Evolutionary conservation across 2,329 filamentous ascomycete species (phyloP).

Genomic region (Penicillium sp.): DNA sequence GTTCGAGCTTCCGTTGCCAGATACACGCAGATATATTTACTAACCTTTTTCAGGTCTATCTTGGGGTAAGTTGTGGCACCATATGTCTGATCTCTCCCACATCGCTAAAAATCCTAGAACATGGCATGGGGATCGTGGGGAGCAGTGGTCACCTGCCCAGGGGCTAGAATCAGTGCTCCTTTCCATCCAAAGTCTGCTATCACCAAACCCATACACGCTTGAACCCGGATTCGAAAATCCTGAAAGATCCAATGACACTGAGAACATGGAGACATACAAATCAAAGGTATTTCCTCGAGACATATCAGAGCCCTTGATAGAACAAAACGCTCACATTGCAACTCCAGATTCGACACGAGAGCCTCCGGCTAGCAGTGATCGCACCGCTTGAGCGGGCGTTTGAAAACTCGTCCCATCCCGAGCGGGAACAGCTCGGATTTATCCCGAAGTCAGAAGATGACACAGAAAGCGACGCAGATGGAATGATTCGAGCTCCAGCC

Average conservation of each 20-base stretch:
- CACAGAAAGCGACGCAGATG: not conserved
- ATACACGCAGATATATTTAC: not conserved
- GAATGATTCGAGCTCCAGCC: conserved; percentile 32
- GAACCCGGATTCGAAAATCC: conserved; percentile 89
- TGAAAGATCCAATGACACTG: conserved; percentile 66
- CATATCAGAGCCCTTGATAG: not conserved
- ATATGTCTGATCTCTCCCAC: not conserved
- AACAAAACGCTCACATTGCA: not conserved
- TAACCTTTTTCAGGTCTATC: conserved; percentile 65
- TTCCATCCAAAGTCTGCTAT: conserved; percentile 96
- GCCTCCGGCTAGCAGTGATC: conserved; percentile 81
- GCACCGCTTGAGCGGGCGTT: conserved; percentile 81
- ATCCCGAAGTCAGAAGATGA: conserved; percentile 47
- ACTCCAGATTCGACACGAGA: conserved; percentile 84
- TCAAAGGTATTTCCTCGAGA: conserved; percentile 62
- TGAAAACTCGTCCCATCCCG: not conserved
- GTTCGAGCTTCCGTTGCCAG: conserved; percentile 34
- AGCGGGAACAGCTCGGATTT: conserved; percentile 10
- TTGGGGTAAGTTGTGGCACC: conserved; percentile 63
- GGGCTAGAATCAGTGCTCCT: conserved; percentile 91
- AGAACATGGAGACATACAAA: conserved; percentile 72
- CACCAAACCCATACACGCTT: conserved; percentile 89
- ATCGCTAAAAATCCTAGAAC: conserved; percentile 61
- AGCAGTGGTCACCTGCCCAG: conserved; percentile 96
- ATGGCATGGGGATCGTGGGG: conserved; percentile 86